Evolutionary conservation across 1,284 basidiomycete genomes (phyloP), one percentile per base, ranked within the genome.

Genomic region (Schizophyllum amplum): DNA sequence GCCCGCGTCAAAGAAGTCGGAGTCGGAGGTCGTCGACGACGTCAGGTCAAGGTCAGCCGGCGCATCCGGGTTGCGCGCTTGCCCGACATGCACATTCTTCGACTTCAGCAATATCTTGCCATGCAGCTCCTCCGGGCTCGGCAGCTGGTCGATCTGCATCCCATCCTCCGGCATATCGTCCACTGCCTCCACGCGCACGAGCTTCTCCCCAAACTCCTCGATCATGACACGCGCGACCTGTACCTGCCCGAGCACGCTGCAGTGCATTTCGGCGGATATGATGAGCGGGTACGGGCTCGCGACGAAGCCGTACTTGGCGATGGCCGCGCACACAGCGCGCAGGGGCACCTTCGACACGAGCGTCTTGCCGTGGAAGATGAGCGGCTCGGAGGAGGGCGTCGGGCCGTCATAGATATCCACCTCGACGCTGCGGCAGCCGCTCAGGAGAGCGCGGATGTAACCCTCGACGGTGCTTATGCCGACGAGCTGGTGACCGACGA

Each of bases 361-460:
- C 0, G 95, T 97, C 58, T 88, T 89, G 21, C 93, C 94, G 65
- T 99, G 96, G 65, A 87, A 94, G 2, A 97, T 84, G 60, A 90
- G 78, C 0, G 94, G 90, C 65, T 90, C 89, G 15, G 70, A 70
- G 33, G 13, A 13, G 13, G 33, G 33, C 1, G 48, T 50, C 27
- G 94, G 88, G 9, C 96, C 95, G 64, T 98, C 92, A 71, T 90
- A 98, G 53, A 96, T 87, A 64, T 99, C 96, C 65, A 99, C 92
- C 71, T 98, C 94, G 33, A 99, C 96, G 58, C 90, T 92, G 20
- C 96, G 82, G 64, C 95, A 98, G 25, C 93, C 88, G 57, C 91
- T 90, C 53, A 97, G 76, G 48, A 99, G 75, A 0, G 95, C 95
- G 0, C 96, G 82, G 60, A 98, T 94, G 68, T 98, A 99, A 0